Percentiles rank a stretch among this genome's conserved stretches.
These are phyloP conservation scores for Eucalyptus shirleyi DNA, from an alignment of 345 rosid genomes.

Conservation along the genomic window DNA sequence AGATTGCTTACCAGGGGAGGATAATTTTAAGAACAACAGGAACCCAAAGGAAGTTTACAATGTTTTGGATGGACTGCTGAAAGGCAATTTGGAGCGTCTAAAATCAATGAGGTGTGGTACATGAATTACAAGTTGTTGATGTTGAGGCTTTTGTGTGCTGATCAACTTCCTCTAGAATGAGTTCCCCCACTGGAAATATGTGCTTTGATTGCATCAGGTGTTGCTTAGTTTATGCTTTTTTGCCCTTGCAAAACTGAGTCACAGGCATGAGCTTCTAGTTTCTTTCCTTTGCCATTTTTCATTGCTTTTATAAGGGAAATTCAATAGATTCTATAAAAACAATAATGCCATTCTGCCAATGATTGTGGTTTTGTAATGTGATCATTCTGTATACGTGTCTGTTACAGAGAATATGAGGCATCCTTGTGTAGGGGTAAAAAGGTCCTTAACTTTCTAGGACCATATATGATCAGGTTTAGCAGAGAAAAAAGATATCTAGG, in stretches of 20 bases:
- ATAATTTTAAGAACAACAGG: slow-evolving; percentile 11
- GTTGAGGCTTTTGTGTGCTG: background rate
- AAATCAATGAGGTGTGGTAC: slow-evolving; percentile 42
- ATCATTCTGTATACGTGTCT: background rate
- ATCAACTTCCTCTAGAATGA: background rate
- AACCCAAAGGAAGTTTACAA: slow-evolving; percentile 35
- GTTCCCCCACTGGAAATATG: background rate
- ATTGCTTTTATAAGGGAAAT: background rate
- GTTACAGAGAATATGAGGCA: background rate
- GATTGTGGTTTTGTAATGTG: background rate
- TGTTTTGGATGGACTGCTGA: slow-evolving; percentile 45
- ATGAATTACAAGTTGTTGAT: background rate
- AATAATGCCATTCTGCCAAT: background rate
- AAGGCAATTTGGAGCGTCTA: slow-evolving; percentile 55
- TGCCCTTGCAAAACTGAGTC: background rate
- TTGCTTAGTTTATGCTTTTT: background rate
- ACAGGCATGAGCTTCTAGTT: background rate
- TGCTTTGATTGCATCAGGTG: background rate
- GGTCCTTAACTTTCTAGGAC: background rate
- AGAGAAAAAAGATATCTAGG: background rate
- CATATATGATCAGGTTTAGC: background rate
- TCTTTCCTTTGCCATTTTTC: background rate
- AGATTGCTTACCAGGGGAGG: slow-evolving; percentile 17
- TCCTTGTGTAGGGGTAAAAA: background rate
- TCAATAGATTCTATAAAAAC: background rate